Evolutionary conservation across 371 early-diverging fungal genomes (phyloP).

Genomic region (Dinochytrium kinnereticum): DNA sequence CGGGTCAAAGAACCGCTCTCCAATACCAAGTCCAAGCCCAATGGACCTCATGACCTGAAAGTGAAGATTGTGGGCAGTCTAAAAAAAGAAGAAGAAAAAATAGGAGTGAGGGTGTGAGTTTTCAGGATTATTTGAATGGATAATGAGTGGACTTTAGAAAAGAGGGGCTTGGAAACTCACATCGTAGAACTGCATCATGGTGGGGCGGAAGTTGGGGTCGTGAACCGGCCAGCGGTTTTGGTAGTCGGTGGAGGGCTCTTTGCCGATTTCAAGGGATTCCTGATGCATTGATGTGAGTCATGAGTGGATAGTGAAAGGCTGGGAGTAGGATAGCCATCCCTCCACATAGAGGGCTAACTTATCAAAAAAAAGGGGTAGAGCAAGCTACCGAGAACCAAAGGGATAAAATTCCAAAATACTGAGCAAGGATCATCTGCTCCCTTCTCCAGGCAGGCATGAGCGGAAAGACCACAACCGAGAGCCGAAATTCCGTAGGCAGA

Average conservation of each 20-base stretch:
- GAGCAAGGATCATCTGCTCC: no score
- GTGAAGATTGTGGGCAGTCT: conserved; percentile 20
- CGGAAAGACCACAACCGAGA: background rate
- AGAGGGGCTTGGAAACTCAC: background rate
- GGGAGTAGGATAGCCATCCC: no score
- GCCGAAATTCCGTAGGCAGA: background rate
- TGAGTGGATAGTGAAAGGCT: no score
- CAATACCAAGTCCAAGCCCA: conserved; percentile 35
- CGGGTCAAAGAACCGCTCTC: conserved; percentile 23
- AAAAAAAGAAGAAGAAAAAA: background rate
- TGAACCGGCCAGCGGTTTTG: conserved; percentile 28
- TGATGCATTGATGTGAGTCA: no score
- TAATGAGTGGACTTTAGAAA: background rate
- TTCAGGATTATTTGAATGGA: background rate
- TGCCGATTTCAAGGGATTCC: conserved; percentile 40
- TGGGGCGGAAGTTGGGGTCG: conserved; percentile 7
- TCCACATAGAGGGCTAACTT: no score
- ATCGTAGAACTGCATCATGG: conserved; percentile 18
- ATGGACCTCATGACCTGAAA: conserved; percentile 32
- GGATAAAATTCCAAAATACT: background rate
- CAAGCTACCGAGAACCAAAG: background rate
- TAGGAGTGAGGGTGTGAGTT: background rate
- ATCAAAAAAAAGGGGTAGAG: background rate
- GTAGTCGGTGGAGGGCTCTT: conserved; percentile 19
- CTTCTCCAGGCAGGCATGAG: no score